Conservation (phyloP, 2,329 filamentous ascomycete species). For the Bisporella sp. region DNA sequence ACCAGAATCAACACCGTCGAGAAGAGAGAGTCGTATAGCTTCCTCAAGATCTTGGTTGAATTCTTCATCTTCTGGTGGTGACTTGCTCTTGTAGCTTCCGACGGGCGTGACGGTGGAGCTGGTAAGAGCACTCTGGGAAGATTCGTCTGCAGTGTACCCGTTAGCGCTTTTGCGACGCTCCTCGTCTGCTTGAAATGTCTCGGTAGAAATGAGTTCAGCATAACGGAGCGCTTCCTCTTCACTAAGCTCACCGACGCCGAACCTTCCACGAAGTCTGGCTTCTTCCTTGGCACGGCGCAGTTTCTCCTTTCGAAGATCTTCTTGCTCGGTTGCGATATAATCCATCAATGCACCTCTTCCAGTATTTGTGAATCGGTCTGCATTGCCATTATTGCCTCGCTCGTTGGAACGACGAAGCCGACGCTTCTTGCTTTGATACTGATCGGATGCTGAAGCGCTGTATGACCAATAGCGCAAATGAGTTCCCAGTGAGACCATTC, state of each 20-base stretch:
- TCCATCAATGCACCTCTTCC: conserved; percentile 66
- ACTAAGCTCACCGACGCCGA: conserved; percentile 65
- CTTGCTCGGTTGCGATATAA: conserved; percentile 80
- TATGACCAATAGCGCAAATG: conserved; percentile 92
- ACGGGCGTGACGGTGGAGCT: conserved; percentile 46
- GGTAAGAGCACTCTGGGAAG: conserved; percentile 28
- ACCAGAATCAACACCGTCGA: conserved; percentile 45
- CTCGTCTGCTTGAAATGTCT: conserved; percentile 50
- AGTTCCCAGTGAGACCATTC: conserved; percentile 79
- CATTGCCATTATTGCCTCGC: conserved; percentile 50
- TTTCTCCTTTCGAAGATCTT: conserved; percentile 71
- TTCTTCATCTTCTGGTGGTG: conserved; percentile 33
- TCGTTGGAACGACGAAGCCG: conserved; percentile 58
- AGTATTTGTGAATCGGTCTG: conserved; percentile 51
- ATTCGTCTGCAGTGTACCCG: conserved; percentile 34
- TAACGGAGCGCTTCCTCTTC: conserved; percentile 61
- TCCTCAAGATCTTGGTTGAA: conserved; percentile 56
- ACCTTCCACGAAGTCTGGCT: conserved; percentile 67
- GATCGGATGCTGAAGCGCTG: conserved; percentile 69
- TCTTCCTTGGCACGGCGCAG: conserved; percentile 59
- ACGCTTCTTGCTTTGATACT: conserved; percentile 72
- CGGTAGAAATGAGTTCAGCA: conserved; percentile 59
- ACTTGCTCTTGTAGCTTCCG: conserved; percentile 39
- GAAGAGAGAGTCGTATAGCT: conserved; percentile 53
- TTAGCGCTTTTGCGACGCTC: conserved; percentile 45